A percentile compares a stretch with the other conserved stretches of the same genome.
Conservation (phyloP, 768 basidiomycete genomes). For the Amanita molliuscula region DNA sequence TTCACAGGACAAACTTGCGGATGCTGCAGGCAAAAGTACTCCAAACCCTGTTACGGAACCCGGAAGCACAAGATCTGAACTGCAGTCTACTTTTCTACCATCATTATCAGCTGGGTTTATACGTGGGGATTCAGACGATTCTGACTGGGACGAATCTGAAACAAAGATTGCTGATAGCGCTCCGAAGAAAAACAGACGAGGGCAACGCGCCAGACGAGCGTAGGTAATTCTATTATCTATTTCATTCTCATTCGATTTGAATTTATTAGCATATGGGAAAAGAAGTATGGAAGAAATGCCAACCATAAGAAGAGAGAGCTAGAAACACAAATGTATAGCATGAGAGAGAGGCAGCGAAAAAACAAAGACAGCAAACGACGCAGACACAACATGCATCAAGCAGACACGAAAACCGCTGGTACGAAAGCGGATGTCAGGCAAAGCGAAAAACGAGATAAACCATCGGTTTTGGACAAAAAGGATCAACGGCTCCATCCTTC, state of each 20-base stretch:
- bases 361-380: conserved; percentile 1
- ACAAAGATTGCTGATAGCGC: conserved; percentile 37
- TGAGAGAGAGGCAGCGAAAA: neutral
- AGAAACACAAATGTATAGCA: conserved; percentile 9
- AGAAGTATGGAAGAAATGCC: conserved; percentile 84
- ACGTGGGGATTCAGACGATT: conserved; percentile 67
- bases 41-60: neutral
- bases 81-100: conserved; percentile 58
- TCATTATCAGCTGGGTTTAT: conserved; percentile 81
- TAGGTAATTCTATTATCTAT: conserved; percentile 34
- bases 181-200: conserved; percentile 75
- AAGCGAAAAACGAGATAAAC: neutral
- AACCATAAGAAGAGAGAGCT: conserved; percentile 78
- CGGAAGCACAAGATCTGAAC: conserved; percentile 6
- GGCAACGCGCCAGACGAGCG: conserved; percentile 91
- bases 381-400: neutral
- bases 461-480: conserved; percentile 11
- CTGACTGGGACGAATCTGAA: conserved; percentile 66
- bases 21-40: conserved; percentile 10
- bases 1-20: conserved; percentile 30
- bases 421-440: neutral
- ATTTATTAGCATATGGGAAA: conserved; percentile 84
- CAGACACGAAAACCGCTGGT: neutral
- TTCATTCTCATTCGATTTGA: neutral
- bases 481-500: conserved; percentile 71